phyloP scores from a whole-genome alignment of 805 yeast genomes.

The Candida silvatica region DNA sequence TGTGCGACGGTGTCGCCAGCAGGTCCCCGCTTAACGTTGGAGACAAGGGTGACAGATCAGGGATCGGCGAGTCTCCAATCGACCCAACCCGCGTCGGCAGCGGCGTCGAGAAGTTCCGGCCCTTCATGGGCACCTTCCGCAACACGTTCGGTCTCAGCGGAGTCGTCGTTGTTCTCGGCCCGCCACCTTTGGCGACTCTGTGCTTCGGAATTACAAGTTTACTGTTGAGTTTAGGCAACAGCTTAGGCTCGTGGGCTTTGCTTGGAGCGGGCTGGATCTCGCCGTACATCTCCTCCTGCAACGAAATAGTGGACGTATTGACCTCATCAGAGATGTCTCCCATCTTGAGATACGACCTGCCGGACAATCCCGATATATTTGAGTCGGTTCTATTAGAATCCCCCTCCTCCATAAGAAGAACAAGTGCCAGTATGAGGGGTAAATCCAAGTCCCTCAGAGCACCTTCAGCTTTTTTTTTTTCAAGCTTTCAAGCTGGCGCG shows the following conservation, averaged over 20 bases:
- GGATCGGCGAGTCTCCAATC: slow-evolving; percentile 15
- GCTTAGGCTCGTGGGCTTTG: slow-evolving; percentile 11
- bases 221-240: slow-evolving; percentile 11
- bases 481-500: background rate
- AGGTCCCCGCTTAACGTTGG: too few species aligned
- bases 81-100: slow-evolving; percentile 11
- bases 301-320: slow-evolving; percentile 6
- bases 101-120: slow-evolving; percentile 15
- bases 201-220: slow-evolving; percentile 17
- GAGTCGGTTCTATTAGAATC: too few species aligned
- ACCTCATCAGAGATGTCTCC: background rate
- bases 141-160: background rate
- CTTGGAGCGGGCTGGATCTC: slow-evolving; percentile 18
- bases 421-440: background rate
- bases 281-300: slow-evolving; percentile 19
- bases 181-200: slow-evolving; percentile 4
- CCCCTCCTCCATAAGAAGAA: too few species aligned
- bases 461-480: background rate
- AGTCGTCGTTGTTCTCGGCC: background rate
- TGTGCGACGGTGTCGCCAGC: too few species aligned
- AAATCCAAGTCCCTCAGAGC: too few species aligned
- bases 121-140: slow-evolving; percentile 10
- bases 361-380: too few species aligned
- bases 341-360: background rate
- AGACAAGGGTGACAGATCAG: slow-evolving; percentile 16